Evolutionary conservation across 768 basidiomycete genomes (phyloP).

Genomic region (Myochromella boudieri): DNA sequence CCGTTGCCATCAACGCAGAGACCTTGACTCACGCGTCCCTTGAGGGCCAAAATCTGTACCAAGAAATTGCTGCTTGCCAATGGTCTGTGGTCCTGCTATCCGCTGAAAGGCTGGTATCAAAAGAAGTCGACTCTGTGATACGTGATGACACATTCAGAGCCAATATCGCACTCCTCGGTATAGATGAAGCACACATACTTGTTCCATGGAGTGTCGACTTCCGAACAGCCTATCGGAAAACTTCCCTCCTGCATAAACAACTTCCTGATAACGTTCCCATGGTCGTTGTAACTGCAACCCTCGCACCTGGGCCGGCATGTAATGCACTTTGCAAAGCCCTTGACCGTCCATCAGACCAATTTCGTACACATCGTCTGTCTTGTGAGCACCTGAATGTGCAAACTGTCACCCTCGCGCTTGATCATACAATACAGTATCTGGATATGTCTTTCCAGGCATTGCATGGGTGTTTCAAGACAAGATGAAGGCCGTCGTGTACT

Average conservation of each 20-base stretch:
- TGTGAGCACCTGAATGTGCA: slow-evolving; percentile 18
- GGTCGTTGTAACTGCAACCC: slow-evolving; percentile 16
- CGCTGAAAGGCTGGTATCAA: slow-evolving; percentile 17
- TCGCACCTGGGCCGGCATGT: slow-evolving; percentile 9
- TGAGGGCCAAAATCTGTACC: slow-evolving; percentile 17
- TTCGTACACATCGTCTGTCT: not conserved
- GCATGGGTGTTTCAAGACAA: slow-evolving; percentile 17
- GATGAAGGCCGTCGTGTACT: slow-evolving; percentile 20
- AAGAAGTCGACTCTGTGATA: slow-evolving; percentile 17
- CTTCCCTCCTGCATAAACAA: slow-evolving; percentile 11
- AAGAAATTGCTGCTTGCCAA: slow-evolving; percentile 18
- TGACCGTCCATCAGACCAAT: slow-evolving; percentile 4
- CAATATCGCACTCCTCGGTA: slow-evolving; percentile 22
- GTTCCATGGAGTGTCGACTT: slow-evolving; percentile 23
- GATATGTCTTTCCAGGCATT: slow-evolving; percentile 18
- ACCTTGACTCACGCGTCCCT: slow-evolving; percentile 10
- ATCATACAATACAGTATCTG: slow-evolving; percentile 12
- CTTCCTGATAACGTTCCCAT: slow-evolving; percentile 17
- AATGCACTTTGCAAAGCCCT: slow-evolving; percentile 9
- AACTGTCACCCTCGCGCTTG: slow-evolving; percentile 12
- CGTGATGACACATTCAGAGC: slow-evolving; percentile 14
- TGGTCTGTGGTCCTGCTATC: slow-evolving; percentile 23
- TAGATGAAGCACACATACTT: slow-evolving; percentile 25
- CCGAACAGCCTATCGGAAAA: slow-evolving; percentile 19
- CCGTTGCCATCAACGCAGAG: slow-evolving; percentile 20